Evolutionary conservation across 371 early-diverging fungal species (phyloP).

Genomic region (Actinomortierella ambigua): DNA sequence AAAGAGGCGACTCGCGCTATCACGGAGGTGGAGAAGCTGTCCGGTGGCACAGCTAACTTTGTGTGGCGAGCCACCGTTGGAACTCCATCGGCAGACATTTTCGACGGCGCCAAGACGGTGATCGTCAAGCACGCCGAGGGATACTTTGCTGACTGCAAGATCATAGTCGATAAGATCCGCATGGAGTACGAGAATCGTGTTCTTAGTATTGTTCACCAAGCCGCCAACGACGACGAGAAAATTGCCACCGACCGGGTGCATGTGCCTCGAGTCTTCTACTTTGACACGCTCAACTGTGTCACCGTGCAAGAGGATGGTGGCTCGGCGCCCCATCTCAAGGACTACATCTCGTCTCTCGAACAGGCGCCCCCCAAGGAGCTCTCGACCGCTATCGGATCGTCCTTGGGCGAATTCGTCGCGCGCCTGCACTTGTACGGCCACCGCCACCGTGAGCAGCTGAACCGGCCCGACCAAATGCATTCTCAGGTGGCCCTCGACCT

Average conservation of each 20-base stretch:
- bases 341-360: neutral
- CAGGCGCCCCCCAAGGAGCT: conserved; percentile 1
- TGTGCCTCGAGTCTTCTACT: conserved; percentile 1
- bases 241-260: neutral
- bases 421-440: conserved; percentile 3
- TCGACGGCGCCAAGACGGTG: neutral
- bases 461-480: neutral
- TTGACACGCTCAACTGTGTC: neutral
- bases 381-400: conserved; percentile 2
- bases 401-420: conserved; percentile 7
- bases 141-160: neutral
- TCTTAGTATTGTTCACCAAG: neutral
- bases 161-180: neutral
- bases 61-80: conserved; percentile 12
- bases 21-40: neutral
- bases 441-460: neutral
- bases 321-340: conserved; percentile 3
- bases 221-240: neutral
- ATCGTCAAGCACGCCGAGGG: conserved; percentile 6
- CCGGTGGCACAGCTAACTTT: conserved; percentile 6
- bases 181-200: conserved; percentile 4
- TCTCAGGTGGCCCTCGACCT: neutral
- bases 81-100: too few relatives aligned
- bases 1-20: conserved; percentile 1
- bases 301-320: conserved; percentile 5